Percentiles rank a stretch among this genome's conserved stretches.
Evolutionary conservation across 148 eudicot species (phyloP).

Genomic region (Agrostemma githago): DNA sequence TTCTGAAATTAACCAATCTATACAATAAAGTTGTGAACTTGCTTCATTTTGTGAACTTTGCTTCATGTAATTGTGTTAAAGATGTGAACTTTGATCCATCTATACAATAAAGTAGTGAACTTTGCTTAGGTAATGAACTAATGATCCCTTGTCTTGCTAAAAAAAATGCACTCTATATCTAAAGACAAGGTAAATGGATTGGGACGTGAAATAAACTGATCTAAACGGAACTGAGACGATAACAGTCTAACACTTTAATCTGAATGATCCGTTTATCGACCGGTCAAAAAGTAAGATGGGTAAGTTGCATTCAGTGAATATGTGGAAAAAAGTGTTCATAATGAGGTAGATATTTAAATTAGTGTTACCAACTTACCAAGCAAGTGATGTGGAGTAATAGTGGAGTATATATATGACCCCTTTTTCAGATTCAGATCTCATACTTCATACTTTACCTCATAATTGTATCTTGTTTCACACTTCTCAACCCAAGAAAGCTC

Average conservation of each 20-base stretch:
- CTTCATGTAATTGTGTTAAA: too few species aligned
- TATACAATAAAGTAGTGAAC: too few species aligned
- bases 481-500: background rate
- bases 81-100: too few species aligned
- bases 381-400: background rate
- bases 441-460: background rate
- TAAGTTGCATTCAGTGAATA: background rate
- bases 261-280: background rate
- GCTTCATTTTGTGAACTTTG: too few species aligned
- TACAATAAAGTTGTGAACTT: too few species aligned
- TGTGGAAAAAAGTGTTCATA: background rate
- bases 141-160: too few species aligned
- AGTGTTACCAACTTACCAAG: background rate
- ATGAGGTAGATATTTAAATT: background rate
- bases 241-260: background rate
- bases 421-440: constrained; percentile 1
- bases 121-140: too few species aligned
- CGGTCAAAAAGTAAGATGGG: background rate
- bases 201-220: background rate
- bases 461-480: background rate
- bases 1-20: too few species aligned
- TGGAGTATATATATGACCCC: background rate
- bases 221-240: background rate
- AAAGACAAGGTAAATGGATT: background rate
- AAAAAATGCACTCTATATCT: background rate